Evolutionary conservation across 257 asterid genomes (phyloP).

Genomic region (Solanum megistacrolobum): DNA sequence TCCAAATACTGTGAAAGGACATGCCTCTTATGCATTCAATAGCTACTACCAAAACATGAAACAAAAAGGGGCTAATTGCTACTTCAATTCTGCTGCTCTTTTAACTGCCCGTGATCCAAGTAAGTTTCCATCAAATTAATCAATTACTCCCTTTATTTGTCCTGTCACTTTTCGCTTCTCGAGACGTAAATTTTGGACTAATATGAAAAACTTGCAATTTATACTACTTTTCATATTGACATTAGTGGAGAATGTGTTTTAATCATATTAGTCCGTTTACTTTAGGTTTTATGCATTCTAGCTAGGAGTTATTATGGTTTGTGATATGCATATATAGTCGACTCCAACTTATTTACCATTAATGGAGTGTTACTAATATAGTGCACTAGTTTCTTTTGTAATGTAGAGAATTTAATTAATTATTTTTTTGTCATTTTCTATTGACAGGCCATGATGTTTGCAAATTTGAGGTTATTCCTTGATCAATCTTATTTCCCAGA

Average conservation of each 20-base stretch:
- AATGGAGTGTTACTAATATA: not conserved
- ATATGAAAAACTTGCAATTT: not conserved
- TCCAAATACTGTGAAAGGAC: slow-evolving; percentile 48
- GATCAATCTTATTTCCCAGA: not conserved
- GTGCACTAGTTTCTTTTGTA: not conserved
- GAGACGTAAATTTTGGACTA: not conserved
- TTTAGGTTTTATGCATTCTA: not conserved
- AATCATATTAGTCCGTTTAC: not conserved
- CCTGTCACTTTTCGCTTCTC: not conserved
- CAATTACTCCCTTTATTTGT: not conserved
- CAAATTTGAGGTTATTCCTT: slow-evolving; percentile 52
- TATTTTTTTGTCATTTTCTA: not conserved
- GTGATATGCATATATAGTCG: not conserved
- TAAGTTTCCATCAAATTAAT: slow-evolving; percentile 13
- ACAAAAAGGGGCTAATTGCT: slow-evolving; percentile 61
- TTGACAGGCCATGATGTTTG: slow-evolving; percentile 65
- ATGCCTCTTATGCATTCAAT: slow-evolving; percentile 82
- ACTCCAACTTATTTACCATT: not conserved
- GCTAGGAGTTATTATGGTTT: not conserved
- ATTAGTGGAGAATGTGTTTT: not conserved
- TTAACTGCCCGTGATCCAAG: slow-evolving; percentile 63
- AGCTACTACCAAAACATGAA: slow-evolving; percentile 72
- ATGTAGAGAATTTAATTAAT: not conserved
- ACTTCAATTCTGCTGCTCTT: slow-evolving; percentile 69
- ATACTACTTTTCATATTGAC: not conserved